Conservation (phyloP, 2,329 filamentous ascomycete species). For the Cercospora beticola region DNA sequence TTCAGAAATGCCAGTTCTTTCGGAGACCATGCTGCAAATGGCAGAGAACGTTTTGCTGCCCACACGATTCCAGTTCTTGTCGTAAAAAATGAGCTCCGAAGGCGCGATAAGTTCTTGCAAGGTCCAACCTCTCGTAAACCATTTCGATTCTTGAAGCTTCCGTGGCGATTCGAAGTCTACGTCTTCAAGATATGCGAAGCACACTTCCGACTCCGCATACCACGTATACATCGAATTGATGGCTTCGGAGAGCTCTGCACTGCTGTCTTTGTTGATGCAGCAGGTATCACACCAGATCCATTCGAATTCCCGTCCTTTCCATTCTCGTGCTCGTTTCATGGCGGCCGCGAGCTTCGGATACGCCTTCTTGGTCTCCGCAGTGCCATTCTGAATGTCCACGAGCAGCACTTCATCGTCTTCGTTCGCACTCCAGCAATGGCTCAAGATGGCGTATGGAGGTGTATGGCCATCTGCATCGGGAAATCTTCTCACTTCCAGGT, state of each 20-base stretch:
- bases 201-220: conserved; percentile 21
- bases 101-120: conserved; percentile 17
- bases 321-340: conserved; percentile 2
- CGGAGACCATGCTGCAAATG: not conserved
- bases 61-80: conserved; percentile 15
- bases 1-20: conserved; percentile 6
- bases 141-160: not conserved
- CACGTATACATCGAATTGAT: conserved; percentile 30
- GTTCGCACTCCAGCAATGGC: conserved; percentile 20
- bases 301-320: not conserved
- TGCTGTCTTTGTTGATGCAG: conserved; percentile 27
- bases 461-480: conserved; percentile 9
- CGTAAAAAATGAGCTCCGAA: conserved; percentile 9
- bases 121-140: conserved; percentile 15
- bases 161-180: not conserved
- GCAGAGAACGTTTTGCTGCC: conserved; percentile 9
- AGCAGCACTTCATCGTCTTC: conserved; percentile 20
- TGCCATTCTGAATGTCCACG: conserved; percentile 16
- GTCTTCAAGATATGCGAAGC: conserved; percentile 26
- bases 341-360: conserved; percentile 13
- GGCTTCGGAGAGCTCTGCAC: conserved; percentile 23
- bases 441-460: conserved; percentile 23
- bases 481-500: conserved; percentile 3
- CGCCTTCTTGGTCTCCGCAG: conserved; percentile 12
- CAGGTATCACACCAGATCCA: conserved; percentile 29